Percentiles rank a stretch among this genome's conserved stretches.
Conservation (phyloP, 768 basidiomycete species). For the Russula abietina region DNA sequence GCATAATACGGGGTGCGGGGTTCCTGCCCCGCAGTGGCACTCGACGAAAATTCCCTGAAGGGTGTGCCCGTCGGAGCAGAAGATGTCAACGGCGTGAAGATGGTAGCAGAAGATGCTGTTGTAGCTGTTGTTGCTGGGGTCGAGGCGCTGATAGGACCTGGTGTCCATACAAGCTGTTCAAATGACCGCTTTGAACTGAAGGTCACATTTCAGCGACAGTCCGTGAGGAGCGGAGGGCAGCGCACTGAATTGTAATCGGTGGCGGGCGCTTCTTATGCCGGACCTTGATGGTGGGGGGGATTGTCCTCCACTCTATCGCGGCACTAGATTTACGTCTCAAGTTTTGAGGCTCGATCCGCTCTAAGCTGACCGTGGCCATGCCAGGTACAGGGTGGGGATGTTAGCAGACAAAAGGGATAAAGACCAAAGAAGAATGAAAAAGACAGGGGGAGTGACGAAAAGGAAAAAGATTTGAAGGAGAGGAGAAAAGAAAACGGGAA, state of each 20-base stretch:
- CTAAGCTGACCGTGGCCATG: slow-evolving; percentile 12
- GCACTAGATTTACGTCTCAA: slow-evolving; percentile 16
- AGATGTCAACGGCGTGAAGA: slow-evolving; percentile 18
- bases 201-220: background rate
- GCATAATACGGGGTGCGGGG: slow-evolving; percentile 23
- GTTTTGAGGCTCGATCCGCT: slow-evolving; percentile 16
- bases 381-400: background rate
- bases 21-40: slow-evolving; percentile 13
- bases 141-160: slow-evolving; percentile 10
- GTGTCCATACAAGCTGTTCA: slow-evolving; percentile 22
- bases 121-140: slow-evolving; percentile 9
- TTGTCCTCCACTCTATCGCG: slow-evolving; percentile 25
- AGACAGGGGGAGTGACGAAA: background rate
- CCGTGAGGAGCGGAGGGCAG: slow-evolving; percentile 4
- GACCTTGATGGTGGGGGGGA: slow-evolving; percentile 25
- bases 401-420: slow-evolving; percentile 14
- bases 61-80: slow-evolving; percentile 14
- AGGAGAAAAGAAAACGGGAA: slow-evolving; percentile 4
- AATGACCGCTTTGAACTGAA: slow-evolving; percentile 22
- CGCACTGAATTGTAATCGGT: slow-evolving; percentile 22
- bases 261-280: slow-evolving; percentile 25
- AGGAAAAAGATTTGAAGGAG: background rate
- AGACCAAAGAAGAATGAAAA: slow-evolving; percentile 5
- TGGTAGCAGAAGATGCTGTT: slow-evolving; percentile 6
- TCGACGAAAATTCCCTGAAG: slow-evolving; percentile 11